Base-by-base conservation (phyloP, 805 yeast genomes). In the Starmerella gropengiesseri region DNA sequence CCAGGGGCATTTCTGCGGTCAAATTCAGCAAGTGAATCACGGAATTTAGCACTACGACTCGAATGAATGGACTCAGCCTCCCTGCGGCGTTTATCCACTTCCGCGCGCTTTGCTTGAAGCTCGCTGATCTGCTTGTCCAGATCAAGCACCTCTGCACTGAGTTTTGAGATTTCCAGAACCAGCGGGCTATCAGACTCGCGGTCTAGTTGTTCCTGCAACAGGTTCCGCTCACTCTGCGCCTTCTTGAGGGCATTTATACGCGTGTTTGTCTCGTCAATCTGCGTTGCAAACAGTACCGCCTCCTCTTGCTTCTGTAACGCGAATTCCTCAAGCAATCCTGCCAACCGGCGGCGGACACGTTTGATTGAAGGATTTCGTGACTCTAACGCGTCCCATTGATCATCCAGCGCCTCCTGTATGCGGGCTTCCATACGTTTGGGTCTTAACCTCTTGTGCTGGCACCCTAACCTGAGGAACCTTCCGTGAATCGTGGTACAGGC, bases 341-440 rank as follows among this genome's bases (percentile, higher is more conserved):
- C 37, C 9, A 51, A 37, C 6, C 41, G 37, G 20, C 14, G 16
- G 9, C 55, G 33, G 4, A 48, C 40, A 1, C 8, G 4, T 9
- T 8, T n/a, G 8, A 51, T 41, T 6, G 18, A 13, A 7, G 42
- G 37, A 21, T 44, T 39, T 12, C 56, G 50, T 2, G 51, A 37
- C 39, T 49, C 55, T 1, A 53, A 47, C 13, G 54, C 52, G 20
- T 49, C 52, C 45, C 52, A 50, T 28, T 53, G 56, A n/a, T 37
- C 39, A 17, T 53, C 56, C 5, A 53, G 37, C 3, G 36, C 28
- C 6, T 22, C 32, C 40, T 53, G 56, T 12, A 52, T 44, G 2
- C 35, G 28, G 9, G 31, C 36, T 21, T 47, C 50, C 48, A 47
- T 47, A 27, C 7, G 18, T 34, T 18, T 7, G 12, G 11, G 12